Evolutionary conservation across 2,329 filamentous ascomycete species (phyloP).

Genomic region (Beauveria australis): DNA sequence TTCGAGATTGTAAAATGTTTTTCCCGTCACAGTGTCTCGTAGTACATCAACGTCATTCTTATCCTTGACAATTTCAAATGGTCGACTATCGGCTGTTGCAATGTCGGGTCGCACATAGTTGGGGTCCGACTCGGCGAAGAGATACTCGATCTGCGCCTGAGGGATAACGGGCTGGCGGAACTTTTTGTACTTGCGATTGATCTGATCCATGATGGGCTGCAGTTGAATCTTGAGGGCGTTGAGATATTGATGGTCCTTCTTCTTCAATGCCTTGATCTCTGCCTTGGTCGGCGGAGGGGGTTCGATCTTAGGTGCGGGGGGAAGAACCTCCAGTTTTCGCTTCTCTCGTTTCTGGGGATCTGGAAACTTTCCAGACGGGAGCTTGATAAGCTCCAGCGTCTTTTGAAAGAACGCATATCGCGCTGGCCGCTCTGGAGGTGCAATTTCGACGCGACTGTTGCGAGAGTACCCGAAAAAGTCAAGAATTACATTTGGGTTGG

Average conservation of each 20-base stretch:
- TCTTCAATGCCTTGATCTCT: conserved; percentile 71
- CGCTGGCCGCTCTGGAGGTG: conserved; percentile 53
- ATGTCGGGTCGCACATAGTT: conserved; percentile 54
- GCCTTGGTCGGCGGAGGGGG: conserved; percentile 63
- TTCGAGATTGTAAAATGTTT: conserved; percentile 93
- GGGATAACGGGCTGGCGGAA: conserved; percentile 77
- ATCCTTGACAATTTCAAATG: conserved; percentile 74
- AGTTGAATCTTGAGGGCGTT: conserved; percentile 84
- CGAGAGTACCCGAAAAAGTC: conserved; percentile 81
- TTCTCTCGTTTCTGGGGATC: conserved; percentile 81
- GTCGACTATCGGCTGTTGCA: conserved; percentile 50
- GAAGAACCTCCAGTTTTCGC: conserved; percentile 68
- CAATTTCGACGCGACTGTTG: conserved; percentile 66
- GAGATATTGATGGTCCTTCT: conserved; percentile 72
- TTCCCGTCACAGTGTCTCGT: conserved; percentile 64
- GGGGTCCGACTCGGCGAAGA: conserved; percentile 77
- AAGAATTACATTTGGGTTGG: conserved; percentile 52
- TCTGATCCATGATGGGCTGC: conserved; percentile 94
- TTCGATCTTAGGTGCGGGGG: conserved; percentile 65
- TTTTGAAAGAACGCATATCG: conserved; percentile 74
- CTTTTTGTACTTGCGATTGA: conserved; percentile 81
- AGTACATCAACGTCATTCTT: conserved; percentile 70
- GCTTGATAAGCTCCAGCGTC: conserved; percentile 68
- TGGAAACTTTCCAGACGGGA: conserved; percentile 76
- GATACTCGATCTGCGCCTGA: conserved; percentile 64